These are phyloP conservation scores for Chamaenerion angustifolium DNA, from an alignment of 345 rosid genomes.

Conservation along the genomic window DNA sequence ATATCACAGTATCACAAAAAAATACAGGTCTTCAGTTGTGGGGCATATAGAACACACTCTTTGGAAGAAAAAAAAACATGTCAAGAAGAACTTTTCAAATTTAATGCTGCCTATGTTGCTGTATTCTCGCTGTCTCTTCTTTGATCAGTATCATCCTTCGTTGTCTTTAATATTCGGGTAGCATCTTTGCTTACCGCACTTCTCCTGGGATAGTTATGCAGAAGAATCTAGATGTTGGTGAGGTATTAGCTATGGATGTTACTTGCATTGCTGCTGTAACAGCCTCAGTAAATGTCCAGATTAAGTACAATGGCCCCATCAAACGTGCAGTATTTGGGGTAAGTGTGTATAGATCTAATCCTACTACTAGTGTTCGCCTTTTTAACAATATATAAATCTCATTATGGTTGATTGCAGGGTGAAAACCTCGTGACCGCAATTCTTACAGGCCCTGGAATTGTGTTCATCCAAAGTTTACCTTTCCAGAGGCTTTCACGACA, in stretches of 20 bases:
- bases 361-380: not conserved
- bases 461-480: constrained; percentile 93
- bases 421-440: constrained; percentile 74
- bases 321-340: constrained; percentile 90
- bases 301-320: constrained; percentile 71
- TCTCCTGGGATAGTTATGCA: constrained; percentile 56
- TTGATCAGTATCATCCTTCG: no score
- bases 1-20: no score
- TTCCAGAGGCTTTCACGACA: constrained; percentile 82
- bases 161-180: no score
- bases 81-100: no score
- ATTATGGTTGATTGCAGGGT: constrained; percentile 90
- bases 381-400: not conserved
- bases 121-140: no score
- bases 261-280: constrained; percentile 81
- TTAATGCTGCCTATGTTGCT: no score
- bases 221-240: constrained; percentile 89
- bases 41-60: no score
- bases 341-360: constrained; percentile 8
- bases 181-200: not conserved
- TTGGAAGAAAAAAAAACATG: no score
- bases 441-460: constrained; percentile 94
- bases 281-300: constrained; percentile 57
- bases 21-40: no score
- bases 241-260: constrained; percentile 67